Evolutionary conservation across 139 green algal genomes (phyloP).

Genomic region (Coelastrella sp.): DNA sequence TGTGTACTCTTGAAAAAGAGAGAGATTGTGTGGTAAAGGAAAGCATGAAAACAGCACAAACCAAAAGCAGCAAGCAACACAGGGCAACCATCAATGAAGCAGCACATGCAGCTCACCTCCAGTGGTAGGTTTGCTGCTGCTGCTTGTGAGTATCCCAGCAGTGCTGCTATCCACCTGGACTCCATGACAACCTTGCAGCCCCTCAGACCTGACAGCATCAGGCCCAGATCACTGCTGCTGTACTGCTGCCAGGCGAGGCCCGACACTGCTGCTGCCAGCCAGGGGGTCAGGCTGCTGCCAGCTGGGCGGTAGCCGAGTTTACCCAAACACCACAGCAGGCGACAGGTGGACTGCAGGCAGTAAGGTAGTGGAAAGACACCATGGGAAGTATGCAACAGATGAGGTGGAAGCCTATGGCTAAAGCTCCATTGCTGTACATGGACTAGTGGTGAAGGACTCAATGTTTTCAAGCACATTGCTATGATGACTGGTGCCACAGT

Average conservation of each 20-base stretch:
- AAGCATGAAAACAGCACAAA: neutral
- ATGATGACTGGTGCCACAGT: neutral
- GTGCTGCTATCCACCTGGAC: neutral
- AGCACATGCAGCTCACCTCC: neutral
- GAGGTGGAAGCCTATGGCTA: neutral
- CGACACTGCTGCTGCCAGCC: constrained; percentile 23
- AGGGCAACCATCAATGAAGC: neutral
- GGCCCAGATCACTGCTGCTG: neutral
- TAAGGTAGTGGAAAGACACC: neutral
- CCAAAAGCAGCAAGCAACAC: neutral
- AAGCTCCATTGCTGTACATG: neutral
- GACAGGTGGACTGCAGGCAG: neutral
- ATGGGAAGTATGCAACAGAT: neutral
- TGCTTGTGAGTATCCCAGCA: neutral
- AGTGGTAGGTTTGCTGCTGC: neutral
- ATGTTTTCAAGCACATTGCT: neutral
- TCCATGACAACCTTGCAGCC: constrained; percentile 1
- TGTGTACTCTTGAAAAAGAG: too few relatives aligned
- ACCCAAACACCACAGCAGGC: constrained; percentile 6
- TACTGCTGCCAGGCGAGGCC: neutral
- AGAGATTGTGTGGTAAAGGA: too few relatives aligned
- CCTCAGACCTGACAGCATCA: constrained; percentile 18
- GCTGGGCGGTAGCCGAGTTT: constrained; percentile 32
- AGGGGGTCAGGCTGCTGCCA: neutral
- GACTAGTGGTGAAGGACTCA: neutral